Evolutionary conservation across 371 early-diverging fungal genomes (phyloP).

Genomic region (Nematocida ironsii): DNA sequence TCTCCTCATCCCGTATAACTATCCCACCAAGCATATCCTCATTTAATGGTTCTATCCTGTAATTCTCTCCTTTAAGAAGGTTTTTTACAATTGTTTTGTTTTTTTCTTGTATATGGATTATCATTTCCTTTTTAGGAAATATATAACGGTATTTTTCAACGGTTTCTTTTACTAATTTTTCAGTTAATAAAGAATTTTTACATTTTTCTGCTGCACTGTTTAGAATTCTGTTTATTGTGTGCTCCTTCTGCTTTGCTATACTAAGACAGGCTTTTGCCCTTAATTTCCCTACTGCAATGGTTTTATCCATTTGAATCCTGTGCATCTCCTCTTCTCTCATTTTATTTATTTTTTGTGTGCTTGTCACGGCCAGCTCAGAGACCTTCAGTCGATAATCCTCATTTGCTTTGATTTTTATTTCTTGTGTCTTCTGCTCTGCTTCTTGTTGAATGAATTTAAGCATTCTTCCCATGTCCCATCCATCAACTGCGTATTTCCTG

Average conservation of each 20-base stretch:
- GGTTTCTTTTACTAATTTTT: slow-evolving; percentile 46
- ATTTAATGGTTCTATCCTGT: slow-evolving; percentile 52
- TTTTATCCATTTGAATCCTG: slow-evolving; percentile 54
- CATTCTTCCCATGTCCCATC: slow-evolving; percentile 70
- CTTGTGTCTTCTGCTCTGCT: slow-evolving; percentile 66
- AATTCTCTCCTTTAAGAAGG: neutral
- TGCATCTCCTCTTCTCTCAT: slow-evolving; percentile 58
- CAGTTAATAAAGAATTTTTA: slow-evolving; percentile 14
- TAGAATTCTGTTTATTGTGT: slow-evolving; percentile 52
- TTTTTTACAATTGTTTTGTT: slow-evolving; percentile 41
- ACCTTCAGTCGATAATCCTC: slow-evolving; percentile 67
- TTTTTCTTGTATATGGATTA: slow-evolving; percentile 55
- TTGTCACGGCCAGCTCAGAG: slow-evolving; percentile 56
- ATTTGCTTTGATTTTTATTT: slow-evolving; percentile 66
- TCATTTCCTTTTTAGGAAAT: slow-evolving; percentile 59
- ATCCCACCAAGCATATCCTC: slow-evolving; percentile 64
- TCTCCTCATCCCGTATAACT: slow-evolving; percentile 58
- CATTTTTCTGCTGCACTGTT: slow-evolving; percentile 23
- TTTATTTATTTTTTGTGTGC: slow-evolving; percentile 53
- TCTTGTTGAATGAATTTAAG: slow-evolving; percentile 69
- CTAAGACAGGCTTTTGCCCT: slow-evolving; percentile 44
- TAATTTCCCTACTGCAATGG: slow-evolving; percentile 58
- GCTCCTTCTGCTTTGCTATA: slow-evolving; percentile 56
- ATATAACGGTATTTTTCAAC: slow-evolving; percentile 48
- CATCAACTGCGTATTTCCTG: slow-evolving; percentile 58